phyloP scores from a whole-genome alignment of 805 yeast genomes.

The Saccharomycopsis oosterbeekiorum region DNA sequence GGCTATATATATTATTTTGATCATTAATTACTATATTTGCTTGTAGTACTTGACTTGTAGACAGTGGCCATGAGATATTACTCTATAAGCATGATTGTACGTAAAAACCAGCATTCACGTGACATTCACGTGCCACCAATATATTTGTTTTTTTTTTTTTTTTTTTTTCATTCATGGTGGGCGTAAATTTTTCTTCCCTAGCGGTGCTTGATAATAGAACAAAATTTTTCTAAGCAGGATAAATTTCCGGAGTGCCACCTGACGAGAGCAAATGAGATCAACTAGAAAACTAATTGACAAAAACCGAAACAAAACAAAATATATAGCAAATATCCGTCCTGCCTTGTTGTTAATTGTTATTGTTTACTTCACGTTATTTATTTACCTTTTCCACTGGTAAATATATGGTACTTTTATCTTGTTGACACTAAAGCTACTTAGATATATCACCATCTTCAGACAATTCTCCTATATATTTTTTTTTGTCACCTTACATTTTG shows the following conservation, averaged over 20 bases:
- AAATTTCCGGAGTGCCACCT: background rate
- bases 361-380: background rate
- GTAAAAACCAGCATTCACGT: no score
- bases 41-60: no score
- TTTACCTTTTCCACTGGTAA: background rate
- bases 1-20: background rate
- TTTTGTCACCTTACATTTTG: background rate
- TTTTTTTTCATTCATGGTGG: no score
- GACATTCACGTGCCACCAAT: no score
- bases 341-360: background rate
- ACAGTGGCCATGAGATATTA: no score
- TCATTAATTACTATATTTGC: no score
- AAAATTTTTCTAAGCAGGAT: background rate
- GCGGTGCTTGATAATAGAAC: background rate
- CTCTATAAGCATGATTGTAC: no score
- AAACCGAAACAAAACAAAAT: background rate
- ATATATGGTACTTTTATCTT: background rate
- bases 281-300: background rate
- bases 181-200: background rate
- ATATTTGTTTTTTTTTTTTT: no score
- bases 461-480: no score
- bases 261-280: background rate
- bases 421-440: background rate
- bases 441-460: no score
- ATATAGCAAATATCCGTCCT: conserved; percentile 2